These are phyloP conservation scores for Fusarium armeniacum DNA, from an alignment of 2,329 filamentous ascomycete species.

Conservation along the genomic window DNA sequence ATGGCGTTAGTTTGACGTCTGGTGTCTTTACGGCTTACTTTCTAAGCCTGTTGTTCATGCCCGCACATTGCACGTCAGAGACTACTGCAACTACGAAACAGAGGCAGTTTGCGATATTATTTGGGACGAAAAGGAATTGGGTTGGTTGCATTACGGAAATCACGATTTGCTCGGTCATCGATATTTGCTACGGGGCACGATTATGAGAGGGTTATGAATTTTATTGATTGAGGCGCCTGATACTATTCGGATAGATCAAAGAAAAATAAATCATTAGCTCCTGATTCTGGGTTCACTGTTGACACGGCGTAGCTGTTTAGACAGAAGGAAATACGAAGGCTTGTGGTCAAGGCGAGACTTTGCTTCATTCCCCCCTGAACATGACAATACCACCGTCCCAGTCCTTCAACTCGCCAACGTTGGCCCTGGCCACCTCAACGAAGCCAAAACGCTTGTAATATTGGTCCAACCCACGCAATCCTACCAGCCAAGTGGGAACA, in stretches of 20 bases:
- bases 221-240: conserved; percentile 19
- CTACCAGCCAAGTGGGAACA: conserved; percentile 53
- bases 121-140: conserved; percentile 14
- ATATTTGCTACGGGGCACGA: conserved; percentile 22
- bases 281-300: neutral
- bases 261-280: conserved; percentile 9
- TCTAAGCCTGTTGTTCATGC: conserved; percentile 13
- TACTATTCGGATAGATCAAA: conserved; percentile 11
- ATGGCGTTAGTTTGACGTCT: neutral
- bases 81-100: conserved; percentile 12
- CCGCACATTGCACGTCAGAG: conserved; percentile 14
- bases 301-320: neutral
- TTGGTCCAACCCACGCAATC: conserved; percentile 50
- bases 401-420: conserved; percentile 54
- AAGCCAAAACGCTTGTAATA: conserved; percentile 56
- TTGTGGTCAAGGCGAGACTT: neutral
- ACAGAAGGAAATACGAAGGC: neutral
- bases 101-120: conserved; percentile 10
- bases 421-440: conserved; percentile 53
- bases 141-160: conserved; percentile 15
- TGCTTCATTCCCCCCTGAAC: conserved; percentile 53
- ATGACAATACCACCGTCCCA: conserved; percentile 57
- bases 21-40: conserved; percentile 2
- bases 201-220: conserved; percentile 22
- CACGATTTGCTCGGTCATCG: conserved; percentile 17